These are phyloP conservation scores for Hanseniaspora hatyaiensis DNA, from an alignment of 805 yeast species.

Conservation along the genomic window DNA sequence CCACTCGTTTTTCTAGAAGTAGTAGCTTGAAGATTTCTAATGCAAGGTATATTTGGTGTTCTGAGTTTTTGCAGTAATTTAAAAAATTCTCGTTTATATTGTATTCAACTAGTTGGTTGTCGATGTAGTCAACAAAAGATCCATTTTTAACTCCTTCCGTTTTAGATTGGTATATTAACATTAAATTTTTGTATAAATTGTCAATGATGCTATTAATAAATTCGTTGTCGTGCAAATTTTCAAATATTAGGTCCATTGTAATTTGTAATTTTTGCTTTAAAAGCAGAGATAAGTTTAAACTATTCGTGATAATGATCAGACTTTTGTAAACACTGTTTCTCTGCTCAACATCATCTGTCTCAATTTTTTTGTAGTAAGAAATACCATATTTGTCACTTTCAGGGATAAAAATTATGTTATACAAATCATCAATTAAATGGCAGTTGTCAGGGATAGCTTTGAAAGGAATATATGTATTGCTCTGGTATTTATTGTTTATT, in stretches of 20 bases:
- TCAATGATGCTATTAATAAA: not conserved
- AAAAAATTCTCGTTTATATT: conserved; percentile 1
- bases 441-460: conserved; percentile 15
- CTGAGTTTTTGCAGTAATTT: not conserved
- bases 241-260: conserved; percentile 13
- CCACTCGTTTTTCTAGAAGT: conserved; percentile 8
- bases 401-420: conserved; percentile 1
- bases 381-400: conserved; percentile 8
- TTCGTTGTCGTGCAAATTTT: not conserved
- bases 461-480: conserved; percentile 4
- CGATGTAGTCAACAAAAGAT: conserved; percentile 11
- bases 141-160: not conserved
- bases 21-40: conserved; percentile 2
- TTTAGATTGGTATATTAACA: not conserved
- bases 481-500: not conserved
- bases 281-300: not conserved
- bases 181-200: not conserved
- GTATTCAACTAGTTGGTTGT: conserved; percentile 9
- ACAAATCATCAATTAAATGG: conserved; percentile 6
- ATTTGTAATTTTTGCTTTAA: conserved; percentile 8
- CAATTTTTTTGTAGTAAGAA: conserved; percentile 8
- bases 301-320: conserved; percentile 7
- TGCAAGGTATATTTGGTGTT: not conserved
- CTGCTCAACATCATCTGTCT: not conserved
- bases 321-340: conserved; percentile 12